A percentile compares a stretch with the other conserved stretches of the same genome.
phyloP scores from a whole-genome alignment of 768 basidiomycete genomes.

The Roridomyces roridus region DNA sequence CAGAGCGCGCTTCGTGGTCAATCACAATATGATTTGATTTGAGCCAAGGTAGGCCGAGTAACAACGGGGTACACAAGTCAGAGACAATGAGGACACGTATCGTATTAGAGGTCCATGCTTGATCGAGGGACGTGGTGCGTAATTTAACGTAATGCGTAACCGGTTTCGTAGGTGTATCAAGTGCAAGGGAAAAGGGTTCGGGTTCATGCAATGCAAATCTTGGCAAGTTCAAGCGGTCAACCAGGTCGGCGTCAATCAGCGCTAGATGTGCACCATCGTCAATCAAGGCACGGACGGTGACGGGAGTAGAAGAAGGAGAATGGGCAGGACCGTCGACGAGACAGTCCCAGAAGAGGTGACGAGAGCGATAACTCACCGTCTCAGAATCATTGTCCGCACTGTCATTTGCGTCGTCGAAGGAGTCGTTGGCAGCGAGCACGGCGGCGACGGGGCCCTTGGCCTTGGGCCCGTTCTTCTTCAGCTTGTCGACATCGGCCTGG shows the following conservation, averaged over 20 bases:
- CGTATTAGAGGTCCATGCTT: not conserved
- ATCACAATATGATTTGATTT: conserved; percentile 29
- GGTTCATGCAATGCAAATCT: not conserved
- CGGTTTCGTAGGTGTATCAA: not conserved
- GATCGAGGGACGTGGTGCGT: conserved; percentile 10
- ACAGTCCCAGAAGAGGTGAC: conserved; percentile 22
- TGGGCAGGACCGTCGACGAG: conserved; percentile 4
- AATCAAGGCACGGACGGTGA: conserved; percentile 23
- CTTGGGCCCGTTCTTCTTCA: too few species aligned
- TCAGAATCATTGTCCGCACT: conserved; percentile 3
- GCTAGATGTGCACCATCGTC: conserved; percentile 33
- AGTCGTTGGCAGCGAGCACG: too few species aligned
- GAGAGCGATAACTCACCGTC: conserved; percentile 11
- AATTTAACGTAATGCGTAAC: conserved; percentile 25
- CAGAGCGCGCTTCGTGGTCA: conserved; percentile 23
- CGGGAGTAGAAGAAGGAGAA: not conserved
- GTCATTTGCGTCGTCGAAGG: not conserved
- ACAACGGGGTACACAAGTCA: conserved; percentile 20
- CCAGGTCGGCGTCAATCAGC: conserved; percentile 26
- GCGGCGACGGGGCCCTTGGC: too few species aligned
- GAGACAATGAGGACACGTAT: conserved; percentile 20
- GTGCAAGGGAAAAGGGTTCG: conserved; percentile 5
- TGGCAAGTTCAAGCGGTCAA: conserved; percentile 11
- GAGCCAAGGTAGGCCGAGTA: conserved; percentile 32
- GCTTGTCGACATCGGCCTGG: too few species aligned